Evolutionary conservation across 306 rosid genomes (phyloP).

Genomic region (Lagenaria siceraria): DNA sequence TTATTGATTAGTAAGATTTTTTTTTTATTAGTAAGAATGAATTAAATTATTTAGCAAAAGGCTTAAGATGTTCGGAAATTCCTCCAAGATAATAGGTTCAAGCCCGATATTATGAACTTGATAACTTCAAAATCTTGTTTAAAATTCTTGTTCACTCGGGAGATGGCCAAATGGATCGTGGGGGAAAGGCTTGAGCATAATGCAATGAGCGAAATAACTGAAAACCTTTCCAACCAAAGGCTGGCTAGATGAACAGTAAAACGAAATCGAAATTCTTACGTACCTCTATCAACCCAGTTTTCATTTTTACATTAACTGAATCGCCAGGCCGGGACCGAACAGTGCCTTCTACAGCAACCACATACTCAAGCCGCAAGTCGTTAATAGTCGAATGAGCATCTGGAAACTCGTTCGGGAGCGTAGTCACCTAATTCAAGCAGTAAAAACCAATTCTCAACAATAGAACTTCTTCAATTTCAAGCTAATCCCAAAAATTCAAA

Average conservation of each 20-base stretch:
- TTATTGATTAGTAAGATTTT: not conserved
- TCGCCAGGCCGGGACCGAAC: constrained; percentile 69
- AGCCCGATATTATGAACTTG: not conserved
- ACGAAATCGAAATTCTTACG: not conserved
- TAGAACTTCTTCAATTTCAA: not conserved
- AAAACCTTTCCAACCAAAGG: not conserved
- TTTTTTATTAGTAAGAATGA: not conserved
- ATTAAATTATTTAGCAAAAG: not conserved
- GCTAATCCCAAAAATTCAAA: not conserved
- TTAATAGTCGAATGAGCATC: constrained; percentile 58
- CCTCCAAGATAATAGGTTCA: not conserved
- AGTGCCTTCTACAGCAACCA: constrained; percentile 76
- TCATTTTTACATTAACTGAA: constrained; percentile 70
- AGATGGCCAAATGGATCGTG: not conserved
- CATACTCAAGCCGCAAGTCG: constrained; percentile 70
- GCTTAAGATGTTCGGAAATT: not conserved
- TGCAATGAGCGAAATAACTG: not conserved
- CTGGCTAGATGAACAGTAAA: not conserved
- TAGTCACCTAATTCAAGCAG: constrained; percentile 40
- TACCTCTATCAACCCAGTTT: constrained; percentile 81
- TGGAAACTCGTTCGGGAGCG: constrained; percentile 84
- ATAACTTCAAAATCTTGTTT: not conserved
- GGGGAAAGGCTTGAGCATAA: not conserved
- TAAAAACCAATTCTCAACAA: not conserved
- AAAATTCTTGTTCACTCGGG: not conserved